Evolutionary conservation across 257 asterid genomes (phyloP).

Genomic region (Solanum neorickii): DNA sequence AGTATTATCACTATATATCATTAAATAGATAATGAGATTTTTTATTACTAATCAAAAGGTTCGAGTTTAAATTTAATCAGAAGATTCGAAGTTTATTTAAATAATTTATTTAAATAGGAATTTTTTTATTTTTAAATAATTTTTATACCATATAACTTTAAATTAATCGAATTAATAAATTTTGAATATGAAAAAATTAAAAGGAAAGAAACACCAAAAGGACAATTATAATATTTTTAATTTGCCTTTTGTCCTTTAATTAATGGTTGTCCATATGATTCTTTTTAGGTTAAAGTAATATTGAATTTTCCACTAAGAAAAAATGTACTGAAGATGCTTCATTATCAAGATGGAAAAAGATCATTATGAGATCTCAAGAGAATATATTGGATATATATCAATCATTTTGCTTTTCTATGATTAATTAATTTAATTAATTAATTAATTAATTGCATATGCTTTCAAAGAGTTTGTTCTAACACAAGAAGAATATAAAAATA

Average conservation of each 20-base stretch:
- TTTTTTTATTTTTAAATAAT: background rate
- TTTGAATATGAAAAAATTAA: background rate
- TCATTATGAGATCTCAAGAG: background rate
- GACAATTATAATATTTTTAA: background rate
- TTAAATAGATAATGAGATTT: background rate
- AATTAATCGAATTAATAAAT: background rate
- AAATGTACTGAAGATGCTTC: conserved; percentile 2
- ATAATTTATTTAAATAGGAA: background rate
- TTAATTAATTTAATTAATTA: background rate
- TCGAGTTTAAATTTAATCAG: background rate
- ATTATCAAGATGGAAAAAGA: background rate
- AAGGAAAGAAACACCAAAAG: background rate
- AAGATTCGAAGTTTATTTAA: background rate
- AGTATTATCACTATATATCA: background rate
- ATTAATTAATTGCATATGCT: background rate
- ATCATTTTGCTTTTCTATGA: background rate
- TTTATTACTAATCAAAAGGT: too few relatives aligned
- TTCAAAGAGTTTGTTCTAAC: background rate
- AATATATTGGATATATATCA: background rate
- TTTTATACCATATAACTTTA: rapidly evolving
- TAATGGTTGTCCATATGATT: background rate
- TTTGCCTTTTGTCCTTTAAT: background rate
- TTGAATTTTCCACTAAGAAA: background rate
- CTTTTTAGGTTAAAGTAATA: conserved; percentile 8
- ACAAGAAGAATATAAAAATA: background rate